Evolutionary conservation across 495 filamentous ascomycete genomes (phyloP).

Genomic region (Lophiostoma macrostomum): DNA sequence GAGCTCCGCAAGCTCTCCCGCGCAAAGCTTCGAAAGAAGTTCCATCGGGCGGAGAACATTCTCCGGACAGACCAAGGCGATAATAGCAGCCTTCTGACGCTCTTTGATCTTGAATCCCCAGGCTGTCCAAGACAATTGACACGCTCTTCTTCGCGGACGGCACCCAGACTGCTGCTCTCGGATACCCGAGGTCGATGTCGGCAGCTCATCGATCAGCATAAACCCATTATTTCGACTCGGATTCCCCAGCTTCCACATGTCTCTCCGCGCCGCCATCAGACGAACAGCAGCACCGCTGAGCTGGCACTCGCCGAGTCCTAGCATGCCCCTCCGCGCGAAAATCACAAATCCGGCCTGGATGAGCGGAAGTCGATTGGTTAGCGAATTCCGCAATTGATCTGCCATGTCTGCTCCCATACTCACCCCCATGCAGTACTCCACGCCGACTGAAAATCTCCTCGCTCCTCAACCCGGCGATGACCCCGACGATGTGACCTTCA

Average conservation of each 20-base stretch:
- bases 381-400: conserved; percentile 11
- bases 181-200: conserved; percentile 33
- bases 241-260: conserved; percentile 23
- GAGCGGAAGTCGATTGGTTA: conserved; percentile 51
- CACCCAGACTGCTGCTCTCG: not conserved
- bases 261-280: conserved; percentile 27
- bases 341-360: conserved; percentile 60
- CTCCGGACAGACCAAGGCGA: not conserved
- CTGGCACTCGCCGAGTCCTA: conserved; percentile 36
- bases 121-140: conserved; percentile 13
- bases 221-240: conserved; percentile 18
- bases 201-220: conserved; percentile 25
- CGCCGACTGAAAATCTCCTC: conserved; percentile 25
- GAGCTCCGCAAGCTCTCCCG: not conserved
- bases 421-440: conserved; percentile 31
- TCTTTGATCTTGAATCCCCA: not conserved
- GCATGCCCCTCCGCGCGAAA: conserved; percentile 88
- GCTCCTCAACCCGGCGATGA: conserved; percentile 56
- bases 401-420: not conserved
- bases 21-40: not conserved
- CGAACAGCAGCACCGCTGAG: conserved; percentile 33
- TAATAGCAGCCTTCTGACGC: not conserved
- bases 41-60: conserved; percentile 15
- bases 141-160: not conserved
- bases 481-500: conserved; percentile 88